Percentiles rank a stretch among this genome's conserved stretches.
Conservation (phyloP, 192 early-diverging fungal species). For the Haplosporangium gracile region DNA sequence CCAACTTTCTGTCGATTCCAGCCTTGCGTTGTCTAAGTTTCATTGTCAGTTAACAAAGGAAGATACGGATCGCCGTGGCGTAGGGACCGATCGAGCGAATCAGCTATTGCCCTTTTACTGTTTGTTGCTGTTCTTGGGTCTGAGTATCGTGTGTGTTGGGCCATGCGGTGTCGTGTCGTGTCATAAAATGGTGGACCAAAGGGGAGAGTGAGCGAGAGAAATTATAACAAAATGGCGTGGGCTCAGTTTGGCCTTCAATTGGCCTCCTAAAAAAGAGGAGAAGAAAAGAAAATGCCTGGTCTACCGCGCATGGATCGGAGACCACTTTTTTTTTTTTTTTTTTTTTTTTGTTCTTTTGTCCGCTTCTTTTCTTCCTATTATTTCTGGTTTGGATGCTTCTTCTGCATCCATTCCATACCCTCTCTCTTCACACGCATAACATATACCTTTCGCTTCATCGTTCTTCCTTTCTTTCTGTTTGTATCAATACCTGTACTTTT, state of each 20-base stretch:
- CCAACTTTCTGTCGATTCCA: background rate
- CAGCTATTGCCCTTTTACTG: background rate
- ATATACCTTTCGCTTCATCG: background rate
- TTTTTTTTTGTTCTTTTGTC: background rate
- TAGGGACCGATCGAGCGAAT: background rate
- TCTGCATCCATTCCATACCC: background rate
- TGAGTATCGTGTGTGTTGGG: no score
- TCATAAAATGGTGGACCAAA: background rate
- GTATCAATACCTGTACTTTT: background rate
- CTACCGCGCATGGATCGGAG: no score
- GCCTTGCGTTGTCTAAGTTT: background rate
- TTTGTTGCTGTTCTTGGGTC: background rate
- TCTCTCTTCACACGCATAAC: background rate
- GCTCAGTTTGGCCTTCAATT: background rate
- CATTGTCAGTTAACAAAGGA: background rate
- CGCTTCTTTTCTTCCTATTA: background rate
- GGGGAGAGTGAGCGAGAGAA: background rate
- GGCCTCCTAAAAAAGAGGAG: background rate
- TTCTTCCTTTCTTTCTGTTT: conserved; percentile 5
- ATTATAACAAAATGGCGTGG: background rate
- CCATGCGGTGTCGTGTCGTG: background rate
- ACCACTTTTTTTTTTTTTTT: no score
- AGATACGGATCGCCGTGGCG: background rate
- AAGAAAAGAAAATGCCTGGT: background rate
- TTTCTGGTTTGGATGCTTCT: conserved; percentile 6